These are phyloP conservation scores for Beauveria varroae DNA, from an alignment of 2,329 filamentous ascomycete genomes.

Conservation along the genomic window DNA sequence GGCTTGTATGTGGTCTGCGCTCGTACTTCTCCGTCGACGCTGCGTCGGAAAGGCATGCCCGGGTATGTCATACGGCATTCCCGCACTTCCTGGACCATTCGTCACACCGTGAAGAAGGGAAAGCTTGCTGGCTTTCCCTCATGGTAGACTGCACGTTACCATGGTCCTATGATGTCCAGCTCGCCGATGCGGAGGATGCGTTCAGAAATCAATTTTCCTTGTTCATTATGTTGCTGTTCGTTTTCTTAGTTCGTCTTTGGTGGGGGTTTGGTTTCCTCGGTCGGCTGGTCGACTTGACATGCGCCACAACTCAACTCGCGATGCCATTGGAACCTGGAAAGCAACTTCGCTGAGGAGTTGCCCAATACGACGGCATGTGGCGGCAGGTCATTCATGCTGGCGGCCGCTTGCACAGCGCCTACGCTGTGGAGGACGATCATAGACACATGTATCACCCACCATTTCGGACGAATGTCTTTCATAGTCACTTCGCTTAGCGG, in stretches of 20 bases:
- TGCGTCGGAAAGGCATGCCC: conserved; percentile 12
- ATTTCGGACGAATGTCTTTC: not conserved
- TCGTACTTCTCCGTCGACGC: not conserved
- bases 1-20: not conserved
- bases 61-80: conserved; percentile 1
- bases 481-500: not conserved
- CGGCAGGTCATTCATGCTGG: not conserved
- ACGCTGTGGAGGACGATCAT: not conserved
- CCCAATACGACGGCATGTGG: not conserved
- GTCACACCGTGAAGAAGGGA: not conserved
- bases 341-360: not conserved
- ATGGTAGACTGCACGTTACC: conserved; percentile 4
- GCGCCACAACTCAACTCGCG: not conserved
- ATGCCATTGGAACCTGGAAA: not conserved
- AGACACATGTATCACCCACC: not conserved
- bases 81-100: conserved; percentile 4
- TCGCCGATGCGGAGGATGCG: conserved; percentile 7
- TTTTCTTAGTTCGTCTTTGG: conserved; percentile 18
- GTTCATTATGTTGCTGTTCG: conserved; percentile 21
- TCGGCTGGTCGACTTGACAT: not conserved
- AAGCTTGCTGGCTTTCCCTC: not conserved
- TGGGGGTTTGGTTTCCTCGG: conserved; percentile 17
- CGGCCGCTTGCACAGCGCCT: not conserved
- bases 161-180: not conserved
- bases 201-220: conserved; percentile 7